Evolutionary conservation across 495 filamentous ascomycete genomes (phyloP).

Genomic region (Hyaloscypha hepaticicola): DNA sequence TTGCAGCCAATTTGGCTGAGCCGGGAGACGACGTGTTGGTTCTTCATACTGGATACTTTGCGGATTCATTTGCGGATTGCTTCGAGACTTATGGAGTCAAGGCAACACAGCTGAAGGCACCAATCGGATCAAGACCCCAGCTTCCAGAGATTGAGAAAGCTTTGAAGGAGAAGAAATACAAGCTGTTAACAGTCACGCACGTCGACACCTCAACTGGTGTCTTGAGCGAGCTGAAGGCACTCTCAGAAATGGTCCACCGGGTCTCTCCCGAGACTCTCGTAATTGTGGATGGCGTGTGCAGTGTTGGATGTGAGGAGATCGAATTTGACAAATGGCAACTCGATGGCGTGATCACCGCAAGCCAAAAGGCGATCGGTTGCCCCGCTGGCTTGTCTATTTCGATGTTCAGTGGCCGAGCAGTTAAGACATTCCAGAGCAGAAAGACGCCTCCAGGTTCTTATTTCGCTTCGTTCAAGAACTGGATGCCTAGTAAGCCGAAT

Average conservation of each 20-base stretch:
- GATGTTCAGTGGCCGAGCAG: conserved; percentile 88
- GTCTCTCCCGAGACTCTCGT: conserved; percentile 89
- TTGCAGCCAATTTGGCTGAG: conserved; percentile 87
- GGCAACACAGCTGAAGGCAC: conserved; percentile 83
- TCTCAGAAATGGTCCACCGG: conserved; percentile 76
- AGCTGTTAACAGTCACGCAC: conserved; percentile 90
- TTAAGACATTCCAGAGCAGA: conserved; percentile 74
- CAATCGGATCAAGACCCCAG: conserved; percentile 86
- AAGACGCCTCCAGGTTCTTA: conserved; percentile 80
- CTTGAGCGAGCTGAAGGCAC: conserved; percentile 79
- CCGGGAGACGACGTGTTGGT: conserved; percentile 87
- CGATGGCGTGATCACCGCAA: conserved; percentile 90
- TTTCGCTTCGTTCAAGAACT: conserved; percentile 95
- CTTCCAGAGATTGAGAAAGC: conserved; percentile 83
- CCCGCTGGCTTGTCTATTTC: conserved; percentile 91
- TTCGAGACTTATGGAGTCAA: conserved; percentile 86
- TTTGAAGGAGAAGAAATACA: conserved; percentile 84
- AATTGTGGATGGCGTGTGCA: conserved; percentile 94
- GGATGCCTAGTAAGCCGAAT: conserved; percentile 72
- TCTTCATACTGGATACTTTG: conserved; percentile 95
- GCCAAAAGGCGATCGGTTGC: conserved; percentile 94
- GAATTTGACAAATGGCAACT: conserved; percentile 92
- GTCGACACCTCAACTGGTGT: conserved; percentile 97
- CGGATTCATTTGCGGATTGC: conserved; percentile 90
- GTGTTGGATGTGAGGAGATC: conserved; percentile 93